Percentiles rank a stretch among this genome's conserved stretches.
These are phyloP conservation scores for Eurotiales sp. DNA, from an alignment of 2,329 filamentous ascomycete genomes.

Conservation along the genomic window DNA sequence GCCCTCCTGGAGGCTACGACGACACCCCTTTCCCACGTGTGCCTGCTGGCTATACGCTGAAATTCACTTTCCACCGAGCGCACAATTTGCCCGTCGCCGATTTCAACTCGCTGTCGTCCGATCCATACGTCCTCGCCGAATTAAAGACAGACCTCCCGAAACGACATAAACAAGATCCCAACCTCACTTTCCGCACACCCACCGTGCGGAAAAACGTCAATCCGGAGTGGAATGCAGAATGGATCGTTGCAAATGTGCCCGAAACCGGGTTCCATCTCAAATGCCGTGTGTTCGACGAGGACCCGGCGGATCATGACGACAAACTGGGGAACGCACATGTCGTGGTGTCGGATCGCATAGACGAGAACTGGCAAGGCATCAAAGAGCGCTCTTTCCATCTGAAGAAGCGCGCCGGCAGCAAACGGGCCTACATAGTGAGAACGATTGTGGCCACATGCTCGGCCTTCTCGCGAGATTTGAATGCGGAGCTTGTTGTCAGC, in stretches of 20 bases:
- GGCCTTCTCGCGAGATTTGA: slow-evolving; percentile 61
- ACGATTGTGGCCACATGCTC: slow-evolving; percentile 63
- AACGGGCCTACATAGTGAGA: slow-evolving; percentile 75
- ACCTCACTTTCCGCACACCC: slow-evolving; percentile 67
- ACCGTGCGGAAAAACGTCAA: slow-evolving; percentile 70
- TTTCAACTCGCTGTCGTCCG: slow-evolving; percentile 70
- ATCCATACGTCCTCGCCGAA: slow-evolving; percentile 78
- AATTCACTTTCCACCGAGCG: slow-evolving; percentile 79
- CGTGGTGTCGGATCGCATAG: slow-evolving; percentile 55
- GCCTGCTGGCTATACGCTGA: slow-evolving; percentile 76
- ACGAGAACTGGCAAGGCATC: slow-evolving; percentile 66
- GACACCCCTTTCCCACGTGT: slow-evolving; percentile 70
- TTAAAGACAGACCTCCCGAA: slow-evolving; percentile 66
- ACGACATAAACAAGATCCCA: slow-evolving; percentile 81
- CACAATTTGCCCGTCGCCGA: slow-evolving; percentile 79
- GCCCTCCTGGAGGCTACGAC: slow-evolving; percentile 71
- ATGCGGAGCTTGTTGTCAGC: slow-evolving; percentile 67
- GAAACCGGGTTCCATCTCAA: slow-evolving; percentile 77
- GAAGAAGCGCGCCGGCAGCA: slow-evolving; percentile 77
- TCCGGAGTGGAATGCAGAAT: slow-evolving; percentile 78
- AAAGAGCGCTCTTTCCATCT: slow-evolving; percentile 63
- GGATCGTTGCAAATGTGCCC: slow-evolving; percentile 85
- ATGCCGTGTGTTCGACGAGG: slow-evolving; percentile 84
- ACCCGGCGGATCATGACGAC: slow-evolving; percentile 80
- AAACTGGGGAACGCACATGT: slow-evolving; percentile 82